Evolutionary conservation across 164 flowering plant species (phyloP).

Genomic region (Echeveria elegans): DNA sequence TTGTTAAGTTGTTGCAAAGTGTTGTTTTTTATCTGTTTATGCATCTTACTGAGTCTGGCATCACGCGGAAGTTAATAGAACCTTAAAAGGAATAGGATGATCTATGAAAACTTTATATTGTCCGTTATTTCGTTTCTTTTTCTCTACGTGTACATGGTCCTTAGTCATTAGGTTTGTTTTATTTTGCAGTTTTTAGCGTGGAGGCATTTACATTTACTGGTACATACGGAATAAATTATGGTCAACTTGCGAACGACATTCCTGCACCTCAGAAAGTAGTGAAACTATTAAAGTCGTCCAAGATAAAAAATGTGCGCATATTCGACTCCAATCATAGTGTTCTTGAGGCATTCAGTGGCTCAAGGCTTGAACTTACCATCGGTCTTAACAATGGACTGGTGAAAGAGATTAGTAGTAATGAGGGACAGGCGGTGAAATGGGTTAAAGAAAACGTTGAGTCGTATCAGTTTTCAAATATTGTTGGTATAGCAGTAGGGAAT

Average conservation of each 20-base stretch:
- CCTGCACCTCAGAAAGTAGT: conserved; percentile 64
- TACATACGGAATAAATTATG: conserved; percentile 32
- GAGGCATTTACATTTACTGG: conserved; percentile 57
- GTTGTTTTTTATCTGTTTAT: no score
- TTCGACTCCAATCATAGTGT: conserved; percentile 59
- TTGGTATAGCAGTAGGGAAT: conserved; percentile 62
- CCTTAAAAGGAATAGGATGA: no score
- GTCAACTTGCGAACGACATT: conserved; percentile 53
- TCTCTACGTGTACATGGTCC: background rate
- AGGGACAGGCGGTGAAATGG: conserved; percentile 49
- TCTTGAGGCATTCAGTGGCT: conserved; percentile 53
- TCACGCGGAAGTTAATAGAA: no score
- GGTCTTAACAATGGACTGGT: conserved; percentile 43
- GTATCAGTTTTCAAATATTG: conserved; percentile 35
- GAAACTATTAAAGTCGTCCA: conserved; percentile 41
- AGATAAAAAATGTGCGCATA: conserved; percentile 55
- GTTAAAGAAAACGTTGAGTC: conserved; percentile 51
- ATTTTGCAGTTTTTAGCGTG: conserved; percentile 13
- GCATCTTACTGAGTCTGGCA: no score
- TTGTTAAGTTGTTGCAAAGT: background rate
- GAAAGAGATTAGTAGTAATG: conserved; percentile 41
- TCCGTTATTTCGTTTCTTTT: no score
- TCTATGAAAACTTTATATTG: no score
- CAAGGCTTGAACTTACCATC: conserved; percentile 51
- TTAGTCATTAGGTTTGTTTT: background rate